Evolutionary conservation across 768 basidiomycete species (phyloP).

Genomic region (Holtermanniella nyarrowii): DNA sequence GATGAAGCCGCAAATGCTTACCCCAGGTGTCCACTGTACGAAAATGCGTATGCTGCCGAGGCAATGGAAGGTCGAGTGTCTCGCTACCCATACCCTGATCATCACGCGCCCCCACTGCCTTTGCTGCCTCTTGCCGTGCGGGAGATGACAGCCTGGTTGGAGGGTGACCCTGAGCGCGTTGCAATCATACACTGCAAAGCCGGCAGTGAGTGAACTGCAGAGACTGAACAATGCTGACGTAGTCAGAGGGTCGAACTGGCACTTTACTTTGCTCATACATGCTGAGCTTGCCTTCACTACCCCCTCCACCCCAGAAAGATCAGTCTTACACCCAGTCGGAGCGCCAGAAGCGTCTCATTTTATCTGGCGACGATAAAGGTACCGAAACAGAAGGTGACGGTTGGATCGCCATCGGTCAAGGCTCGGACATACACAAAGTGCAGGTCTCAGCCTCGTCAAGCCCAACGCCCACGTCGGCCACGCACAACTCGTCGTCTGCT

Average conservation of each 20-base stretch:
- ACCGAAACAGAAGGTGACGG: constrained; percentile 30
- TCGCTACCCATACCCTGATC: constrained; percentile 81
- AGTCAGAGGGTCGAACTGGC: constrained; percentile 66
- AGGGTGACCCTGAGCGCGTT: constrained; percentile 55
- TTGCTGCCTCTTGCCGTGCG: constrained; percentile 61
- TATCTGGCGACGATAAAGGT: not conserved
- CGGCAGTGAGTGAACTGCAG: constrained; percentile 30
- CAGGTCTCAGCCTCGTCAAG: constrained; percentile 4
- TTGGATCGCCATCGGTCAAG: constrained; percentile 18
- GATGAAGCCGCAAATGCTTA: not conserved
- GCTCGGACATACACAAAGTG: constrained; percentile 8
- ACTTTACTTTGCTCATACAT: constrained; percentile 76
- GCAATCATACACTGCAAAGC: constrained; percentile 85
- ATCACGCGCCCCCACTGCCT: constrained; percentile 75
- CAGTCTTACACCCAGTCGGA: constrained; percentile 48
- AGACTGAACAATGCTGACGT: not conserved
- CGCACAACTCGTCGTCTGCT: not conserved
- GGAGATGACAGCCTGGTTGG: constrained; percentile 66
- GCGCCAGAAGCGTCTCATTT: constrained; percentile 45
- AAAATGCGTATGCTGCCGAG: constrained; percentile 64
- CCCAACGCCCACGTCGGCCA: not conserved
- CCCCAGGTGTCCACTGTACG: constrained; percentile 55
- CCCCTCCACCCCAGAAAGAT: constrained; percentile 47
- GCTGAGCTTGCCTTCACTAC: constrained; percentile 50
- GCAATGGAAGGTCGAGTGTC: constrained; percentile 66